These are phyloP conservation scores for Xylaria arbuscula DNA, from an alignment of 2,329 filamentous ascomycete genomes.

Conservation along the genomic window DNA sequence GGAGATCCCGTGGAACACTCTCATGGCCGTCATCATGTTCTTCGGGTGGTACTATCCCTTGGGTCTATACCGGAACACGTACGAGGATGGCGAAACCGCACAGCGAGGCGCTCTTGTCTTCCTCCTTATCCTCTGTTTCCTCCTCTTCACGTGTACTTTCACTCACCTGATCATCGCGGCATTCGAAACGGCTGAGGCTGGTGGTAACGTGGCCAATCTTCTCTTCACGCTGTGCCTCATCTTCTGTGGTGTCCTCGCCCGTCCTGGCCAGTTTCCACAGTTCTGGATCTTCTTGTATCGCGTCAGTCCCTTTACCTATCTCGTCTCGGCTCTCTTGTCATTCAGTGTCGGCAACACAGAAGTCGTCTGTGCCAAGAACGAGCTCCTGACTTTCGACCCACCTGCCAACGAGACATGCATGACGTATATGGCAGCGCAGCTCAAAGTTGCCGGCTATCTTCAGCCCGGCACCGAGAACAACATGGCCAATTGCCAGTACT, in stretches of 20 bases:
- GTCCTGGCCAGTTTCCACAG: constrained; percentile 69
- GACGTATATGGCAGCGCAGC: constrained; percentile 64
- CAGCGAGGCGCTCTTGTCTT: constrained; percentile 84
- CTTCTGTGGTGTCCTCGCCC: constrained; percentile 80
- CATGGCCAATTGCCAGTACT: constrained; percentile 59
- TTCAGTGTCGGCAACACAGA: constrained; percentile 70
- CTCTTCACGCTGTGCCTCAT: constrained; percentile 78
- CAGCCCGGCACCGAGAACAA: constrained; percentile 54
- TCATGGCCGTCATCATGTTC: constrained; percentile 81
- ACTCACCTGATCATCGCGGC: constrained; percentile 81
- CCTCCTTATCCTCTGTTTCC: constrained; percentile 78
- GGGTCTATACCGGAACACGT: constrained; percentile 78
- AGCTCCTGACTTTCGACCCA: constrained; percentile 72
- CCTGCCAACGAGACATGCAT: constrained; percentile 64
- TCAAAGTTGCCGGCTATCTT: constrained; percentile 56
- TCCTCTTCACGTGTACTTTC: constrained; percentile 85
- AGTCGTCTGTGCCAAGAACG: constrained; percentile 72
- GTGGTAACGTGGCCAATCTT: constrained; percentile 79
- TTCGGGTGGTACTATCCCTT: constrained; percentile 89
- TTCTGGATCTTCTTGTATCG: constrained; percentile 86
- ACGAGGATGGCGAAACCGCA: constrained; percentile 66
- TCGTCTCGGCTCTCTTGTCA: constrained; percentile 73
- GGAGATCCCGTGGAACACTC: constrained; percentile 85
- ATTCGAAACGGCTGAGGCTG: constrained; percentile 78
- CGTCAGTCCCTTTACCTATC: constrained; percentile 78